Base-by-base conservation (phyloP, 257 asterid genomes). In the Primulina huaijiensis region DNA sequence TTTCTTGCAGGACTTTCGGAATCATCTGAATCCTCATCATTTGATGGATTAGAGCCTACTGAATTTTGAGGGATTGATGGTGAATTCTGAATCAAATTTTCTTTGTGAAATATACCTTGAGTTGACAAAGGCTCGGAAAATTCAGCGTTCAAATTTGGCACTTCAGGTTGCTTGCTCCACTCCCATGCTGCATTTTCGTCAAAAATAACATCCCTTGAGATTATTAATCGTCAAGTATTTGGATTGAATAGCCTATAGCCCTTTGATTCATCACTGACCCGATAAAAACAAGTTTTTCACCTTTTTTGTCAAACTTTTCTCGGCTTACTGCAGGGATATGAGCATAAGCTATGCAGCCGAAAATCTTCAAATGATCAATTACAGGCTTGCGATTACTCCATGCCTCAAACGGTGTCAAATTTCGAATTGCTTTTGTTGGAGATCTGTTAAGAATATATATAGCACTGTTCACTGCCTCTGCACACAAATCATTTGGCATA, bases 261-360 rank as follows among this genome's bases (percentile, higher is more conserved):
- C 34, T 76, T 65, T 3, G 60, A 65, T 3, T 71, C 73, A 20
- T 64, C 37, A 14, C 35, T 71, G 5, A 76, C 8, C 80, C 64
- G 7, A 71, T 11, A 34, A 64, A 65, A 6, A 76, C 23, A 0
- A 59, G 5, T 29, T 66, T 76, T 25, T 73, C 8, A 1, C 43
- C 16, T 10, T 70, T 69, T 3, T 57, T 38, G 17, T 68, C 75
- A 46, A 12, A 30, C 10, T 72, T 68, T 3, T 67, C 59, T 5
- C 58, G 9, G n/a, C 9, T 20, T 21, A 23, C 60, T 9, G 63
- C 7, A 11, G 72, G 20, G 5, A 67, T 21, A 4, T n/a, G 68
- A 8, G 77, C 60, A 56, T 72, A 67, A 9, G 74, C 62, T 3
- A 67, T 35, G 55, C 62, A 8, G 0, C 58, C 71, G 0, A 61